Evolutionary conservation across 495 filamentous ascomycete genomes (phyloP).

Genomic region (Lentithecium fluviatile): DNA sequence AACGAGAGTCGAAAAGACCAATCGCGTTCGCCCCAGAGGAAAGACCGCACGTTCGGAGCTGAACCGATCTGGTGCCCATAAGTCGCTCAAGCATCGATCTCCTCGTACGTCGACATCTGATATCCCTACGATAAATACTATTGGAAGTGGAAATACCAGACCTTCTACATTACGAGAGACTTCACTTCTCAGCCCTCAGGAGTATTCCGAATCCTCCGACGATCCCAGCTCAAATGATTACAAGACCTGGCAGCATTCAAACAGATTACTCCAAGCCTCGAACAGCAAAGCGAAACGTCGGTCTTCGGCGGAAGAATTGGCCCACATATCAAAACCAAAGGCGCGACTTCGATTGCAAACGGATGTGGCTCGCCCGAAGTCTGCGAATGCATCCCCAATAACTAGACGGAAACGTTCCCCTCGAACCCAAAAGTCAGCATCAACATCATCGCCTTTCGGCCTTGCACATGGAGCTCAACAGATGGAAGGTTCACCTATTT

Average conservation of each 20-base stretch:
- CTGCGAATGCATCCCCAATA: conserved; percentile 17
- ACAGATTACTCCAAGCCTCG: background rate
- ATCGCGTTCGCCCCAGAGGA: background rate
- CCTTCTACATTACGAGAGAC: background rate
- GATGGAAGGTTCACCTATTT: conserved; percentile 8
- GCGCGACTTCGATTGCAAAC: conserved; percentile 21
- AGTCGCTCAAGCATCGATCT: conserved; percentile 26
- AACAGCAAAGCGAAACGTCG: background rate
- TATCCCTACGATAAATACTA: background rate
- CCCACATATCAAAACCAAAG: conserved; percentile 2
- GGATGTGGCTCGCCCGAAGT: conserved; percentile 16
- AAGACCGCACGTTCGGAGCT: conserved; percentile 4
- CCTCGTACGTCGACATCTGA: background rate
- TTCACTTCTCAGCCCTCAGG: background rate
- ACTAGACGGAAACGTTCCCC: conserved; percentile 2
- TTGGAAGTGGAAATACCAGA: background rate
- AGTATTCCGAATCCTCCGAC: conserved; percentile 2
- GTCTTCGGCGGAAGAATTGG: conserved; percentile 9
- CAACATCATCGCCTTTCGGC: conserved; percentile 2
- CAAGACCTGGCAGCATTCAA: conserved; percentile 19
- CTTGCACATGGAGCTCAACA: background rate
- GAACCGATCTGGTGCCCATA: conserved; percentile 28
- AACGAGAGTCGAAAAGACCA: conserved; percentile 10
- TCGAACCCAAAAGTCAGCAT: conserved; percentile 3
- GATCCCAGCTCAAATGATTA: conserved; percentile 11